Base-by-base conservation (phyloP, 208 protist species). In the Tetramitus jugosus region DNA sequence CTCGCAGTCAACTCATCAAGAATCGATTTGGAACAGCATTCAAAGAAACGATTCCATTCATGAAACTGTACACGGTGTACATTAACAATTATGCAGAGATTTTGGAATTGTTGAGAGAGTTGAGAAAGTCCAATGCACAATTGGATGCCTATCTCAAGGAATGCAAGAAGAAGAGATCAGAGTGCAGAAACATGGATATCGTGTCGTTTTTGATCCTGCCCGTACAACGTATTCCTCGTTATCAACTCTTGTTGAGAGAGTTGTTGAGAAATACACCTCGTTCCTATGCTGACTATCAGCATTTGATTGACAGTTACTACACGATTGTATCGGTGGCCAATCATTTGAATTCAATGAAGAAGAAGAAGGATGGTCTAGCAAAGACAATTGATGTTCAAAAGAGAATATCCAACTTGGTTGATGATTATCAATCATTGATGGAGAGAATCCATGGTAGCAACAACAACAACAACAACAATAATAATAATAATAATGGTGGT, bases 31-130 rank as follows among this genome's bases (percentile, higher is more conserved):
- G 39, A 33, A 40, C 20, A 71, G 65, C 65, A 49, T 49, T 71
- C 17, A 10, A 8, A 14, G 35, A 42, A 42, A 71, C 49, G 35
- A 40, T 29, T 7, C 65, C 65, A 29, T 71, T 71, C 35, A 71
- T 71, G 65, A 71, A 37, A 71, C 29, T 71, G 13, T 71, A 71
- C 39, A 71, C 65, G n/a, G 65, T 49, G 2, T 71, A 71, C 49
- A 71, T 71, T 31, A 71, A 71, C 33, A 71, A 71, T n/a, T 71
- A 49, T 49, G 3, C 2, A 31, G 6, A 71, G 20, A 40, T 40
- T 29, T 14, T 29, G 20, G 20, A 20, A 20, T 49, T 71, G 3
- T 71, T 71, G 31, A 71, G 33, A 49, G 65, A 71, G 2, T 37
- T 35, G 29, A 42, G 65, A 49, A 71, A 71, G 17, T 49, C 29